Conservation (phyloP, 1,284 basidiomycete genomes). For the Cryptococcus maquisensis region DNA sequence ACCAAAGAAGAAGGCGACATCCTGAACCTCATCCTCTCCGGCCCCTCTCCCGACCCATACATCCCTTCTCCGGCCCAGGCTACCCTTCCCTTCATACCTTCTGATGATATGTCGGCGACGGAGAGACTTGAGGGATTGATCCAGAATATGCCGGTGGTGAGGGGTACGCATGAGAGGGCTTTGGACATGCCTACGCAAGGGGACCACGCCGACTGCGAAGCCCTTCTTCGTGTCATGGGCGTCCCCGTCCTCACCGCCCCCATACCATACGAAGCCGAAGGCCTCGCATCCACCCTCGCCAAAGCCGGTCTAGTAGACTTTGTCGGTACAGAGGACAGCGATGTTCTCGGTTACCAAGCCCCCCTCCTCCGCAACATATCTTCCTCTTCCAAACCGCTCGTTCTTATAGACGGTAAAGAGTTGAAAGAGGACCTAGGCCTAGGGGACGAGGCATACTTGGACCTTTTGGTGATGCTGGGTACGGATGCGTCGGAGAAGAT, state of each 20-base stretch:
- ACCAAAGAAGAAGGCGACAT: constrained; percentile 35
- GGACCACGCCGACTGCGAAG: constrained; percentile 38
- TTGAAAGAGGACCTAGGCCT: constrained; percentile 57
- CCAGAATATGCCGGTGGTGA: neutral
- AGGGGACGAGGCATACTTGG: constrained; percentile 60
- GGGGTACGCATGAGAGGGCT: constrained; percentile 14
- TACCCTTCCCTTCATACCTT: neutral
- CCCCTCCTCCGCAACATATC: constrained; percentile 73
- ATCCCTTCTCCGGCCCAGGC: constrained; percentile 1
- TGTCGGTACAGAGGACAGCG: constrained; percentile 80
- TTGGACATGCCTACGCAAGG: constrained; percentile 30
- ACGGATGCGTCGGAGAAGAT: constrained; percentile 84
- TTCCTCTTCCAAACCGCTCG: constrained; percentile 57
- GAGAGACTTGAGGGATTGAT: neutral
- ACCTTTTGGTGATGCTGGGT: constrained; percentile 77
- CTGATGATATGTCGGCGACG: neutral
- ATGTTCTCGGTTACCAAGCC: constrained; percentile 54
- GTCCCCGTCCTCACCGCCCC: constrained; percentile 65
- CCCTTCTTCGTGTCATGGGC: constrained; percentile 66
- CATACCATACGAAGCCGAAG: constrained; percentile 74
- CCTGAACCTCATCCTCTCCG: constrained; percentile 8
- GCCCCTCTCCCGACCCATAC: constrained; percentile 1
- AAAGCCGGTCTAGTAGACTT: constrained; percentile 68
- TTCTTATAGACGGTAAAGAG: constrained; percentile 59
- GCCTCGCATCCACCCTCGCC: constrained; percentile 70